Conservation (phyloP, 2,329 filamentous ascomycete species). For the Pseudonectria foliicola region DNA sequence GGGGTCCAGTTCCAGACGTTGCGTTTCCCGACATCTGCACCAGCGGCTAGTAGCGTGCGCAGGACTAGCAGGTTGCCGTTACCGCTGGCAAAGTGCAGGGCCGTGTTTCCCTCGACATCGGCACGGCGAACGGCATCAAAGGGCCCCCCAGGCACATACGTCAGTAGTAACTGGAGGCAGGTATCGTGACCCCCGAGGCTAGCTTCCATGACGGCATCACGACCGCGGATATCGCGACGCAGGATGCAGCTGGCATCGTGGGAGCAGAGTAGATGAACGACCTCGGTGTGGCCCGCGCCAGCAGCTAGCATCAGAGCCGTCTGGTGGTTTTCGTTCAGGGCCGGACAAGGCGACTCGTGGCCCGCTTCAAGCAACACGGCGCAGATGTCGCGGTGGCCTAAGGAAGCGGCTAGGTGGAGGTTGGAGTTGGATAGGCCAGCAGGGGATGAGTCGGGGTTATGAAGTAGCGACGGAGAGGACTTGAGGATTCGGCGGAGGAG, state of each 20-base stretch:
- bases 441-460: constrained; percentile 70
- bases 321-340: constrained; percentile 71
- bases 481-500: constrained; percentile 72
- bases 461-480: constrained; percentile 62
- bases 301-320: constrained; percentile 79
- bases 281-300: constrained; percentile 59
- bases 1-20: constrained; percentile 80
- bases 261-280: constrained; percentile 64
- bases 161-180: constrained; percentile 56
- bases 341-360: constrained; percentile 67
- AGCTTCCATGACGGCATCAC: constrained; percentile 66
- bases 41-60: constrained; percentile 68
- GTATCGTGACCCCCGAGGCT: constrained; percentile 55
- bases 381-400: constrained; percentile 64
- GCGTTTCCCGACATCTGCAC: constrained; percentile 63
- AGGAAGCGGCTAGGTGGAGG: constrained; percentile 69
- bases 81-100: constrained; percentile 77
- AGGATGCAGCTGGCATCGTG: constrained; percentile 56
- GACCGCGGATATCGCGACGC: constrained; percentile 58
- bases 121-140: constrained; percentile 45
- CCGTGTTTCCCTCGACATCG: constrained; percentile 75
- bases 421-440: constrained; percentile 70
- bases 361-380: constrained; percentile 63
- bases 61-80: constrained; percentile 74
- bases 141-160: constrained; percentile 50